A percentile compares a stretch with the other conserved stretches of the same genome.
phyloP scores from a whole-genome alignment of 257 asterid species.

The Thymus mandschuricus region DNA sequence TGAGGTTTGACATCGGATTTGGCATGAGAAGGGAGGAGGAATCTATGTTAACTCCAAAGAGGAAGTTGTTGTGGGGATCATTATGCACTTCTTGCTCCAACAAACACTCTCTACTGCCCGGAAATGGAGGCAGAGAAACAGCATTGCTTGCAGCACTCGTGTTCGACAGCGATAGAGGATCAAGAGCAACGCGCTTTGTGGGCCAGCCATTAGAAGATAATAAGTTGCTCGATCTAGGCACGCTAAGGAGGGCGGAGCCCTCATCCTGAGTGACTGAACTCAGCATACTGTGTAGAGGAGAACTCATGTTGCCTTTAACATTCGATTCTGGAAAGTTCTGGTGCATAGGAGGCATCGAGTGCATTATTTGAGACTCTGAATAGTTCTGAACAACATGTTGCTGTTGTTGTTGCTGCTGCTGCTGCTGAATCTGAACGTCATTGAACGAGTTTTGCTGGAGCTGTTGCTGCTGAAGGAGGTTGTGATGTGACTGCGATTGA shows the following conservation, averaged over 20 bases:
- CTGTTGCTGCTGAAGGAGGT: constrained; percentile 55
- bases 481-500: constrained; percentile 41
- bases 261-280: constrained; percentile 57
- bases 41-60: constrained; percentile 69
- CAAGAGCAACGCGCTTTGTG: constrained; percentile 62
- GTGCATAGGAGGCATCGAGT: constrained; percentile 46
- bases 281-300: constrained; percentile 59
- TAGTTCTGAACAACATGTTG: constrained; percentile 30
- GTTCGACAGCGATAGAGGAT: constrained; percentile 42
- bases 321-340: constrained; percentile 46
- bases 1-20: constrained; percentile 51
- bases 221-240: constrained; percentile 45
- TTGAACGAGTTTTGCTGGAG: constrained; percentile 56
- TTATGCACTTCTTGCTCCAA: constrained; percentile 57
- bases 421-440: constrained; percentile 45
- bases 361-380: constrained; percentile 36
- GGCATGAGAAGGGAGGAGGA: constrained; percentile 60
- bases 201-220: constrained; percentile 62
- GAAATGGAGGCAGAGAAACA: constrained; percentile 72
- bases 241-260: constrained; percentile 44
- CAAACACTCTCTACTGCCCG: constrained; percentile 61
- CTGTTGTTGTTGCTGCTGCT: constrained; percentile 27
- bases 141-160: constrained; percentile 41
- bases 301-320: constrained; percentile 39
- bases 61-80: constrained; percentile 65